phyloP scores from a whole-genome alignment of 2,329 filamentous ascomycete species.

The Trichoderma sp. region DNA sequence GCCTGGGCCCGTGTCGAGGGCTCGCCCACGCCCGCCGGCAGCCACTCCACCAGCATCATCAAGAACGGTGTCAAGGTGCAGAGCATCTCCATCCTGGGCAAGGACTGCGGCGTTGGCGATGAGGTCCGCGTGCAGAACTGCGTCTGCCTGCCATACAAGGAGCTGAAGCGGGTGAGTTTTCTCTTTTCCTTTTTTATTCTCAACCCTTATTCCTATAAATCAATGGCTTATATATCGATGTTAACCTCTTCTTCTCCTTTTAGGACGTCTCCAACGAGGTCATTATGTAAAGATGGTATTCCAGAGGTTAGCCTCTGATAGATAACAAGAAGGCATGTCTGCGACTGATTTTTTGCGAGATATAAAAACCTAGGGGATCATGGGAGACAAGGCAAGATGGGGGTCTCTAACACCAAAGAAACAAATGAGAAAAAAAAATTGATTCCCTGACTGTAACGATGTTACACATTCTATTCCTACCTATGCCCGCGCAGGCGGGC shows the following conservation, averaged over 20 bases:
- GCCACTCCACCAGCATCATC: constrained; percentile 89
- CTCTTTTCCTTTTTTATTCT: too few species aligned
- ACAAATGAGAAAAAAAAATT: background rate
- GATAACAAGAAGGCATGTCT: background rate
- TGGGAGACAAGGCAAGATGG: background rate
- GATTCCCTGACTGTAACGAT: background rate
- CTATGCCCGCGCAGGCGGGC: background rate
- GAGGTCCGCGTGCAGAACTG: constrained; percentile 97
- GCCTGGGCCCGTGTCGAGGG: constrained; percentile 99
- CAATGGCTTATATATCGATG: background rate
- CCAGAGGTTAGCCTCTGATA: background rate
- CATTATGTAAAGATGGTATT: constrained; percentile 68
- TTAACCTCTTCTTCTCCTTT: constrained; percentile 27
- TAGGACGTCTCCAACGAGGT: constrained; percentile 83
- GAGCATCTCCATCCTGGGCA: constrained; percentile 94
- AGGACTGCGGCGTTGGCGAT: constrained; percentile 91
- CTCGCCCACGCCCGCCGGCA: constrained; percentile 80
- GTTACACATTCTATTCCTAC: background rate
- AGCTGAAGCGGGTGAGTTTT: constrained; percentile 81
- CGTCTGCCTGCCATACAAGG: constrained; percentile 95
- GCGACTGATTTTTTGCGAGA: background rate
- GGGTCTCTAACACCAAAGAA: background rate
- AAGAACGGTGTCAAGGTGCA: constrained; percentile 99
- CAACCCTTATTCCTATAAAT: too few species aligned
- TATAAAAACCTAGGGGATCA: background rate